Percentiles rank a stretch among this genome's conserved stretches.
Evolutionary conservation across 2,329 filamentous ascomycete genomes (phyloP).

Genomic region (Eutypa lata): DNA sequence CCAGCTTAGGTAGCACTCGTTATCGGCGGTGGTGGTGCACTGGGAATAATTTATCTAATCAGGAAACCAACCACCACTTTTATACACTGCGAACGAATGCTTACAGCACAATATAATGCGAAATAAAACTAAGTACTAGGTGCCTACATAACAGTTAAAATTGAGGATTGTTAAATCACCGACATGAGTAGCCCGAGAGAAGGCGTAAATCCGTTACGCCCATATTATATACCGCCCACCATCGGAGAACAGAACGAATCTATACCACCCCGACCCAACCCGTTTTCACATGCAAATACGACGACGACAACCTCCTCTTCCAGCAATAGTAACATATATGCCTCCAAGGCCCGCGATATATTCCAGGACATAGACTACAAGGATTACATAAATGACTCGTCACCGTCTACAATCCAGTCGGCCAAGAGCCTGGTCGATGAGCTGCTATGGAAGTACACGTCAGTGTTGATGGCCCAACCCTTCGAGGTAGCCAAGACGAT

Average conservation of each 20-base stretch:
- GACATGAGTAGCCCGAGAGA: constrained; percentile 46
- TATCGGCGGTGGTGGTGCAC: too few species aligned
- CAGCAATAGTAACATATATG: constrained; percentile 35
- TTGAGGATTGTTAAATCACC: constrained; percentile 8
- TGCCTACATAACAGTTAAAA: constrained; percentile 6
- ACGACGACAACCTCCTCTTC: constrained; percentile 19
- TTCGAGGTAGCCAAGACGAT: constrained; percentile 97
- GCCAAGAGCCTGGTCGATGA: constrained; percentile 77
- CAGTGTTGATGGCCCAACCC: constrained; percentile 84
- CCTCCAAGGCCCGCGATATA: constrained; percentile 73
- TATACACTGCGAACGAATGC: too few species aligned
- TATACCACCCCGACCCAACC: constrained; percentile 34
- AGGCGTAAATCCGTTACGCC: constrained; percentile 55
- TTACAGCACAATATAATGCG: background rate
- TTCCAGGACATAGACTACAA: constrained; percentile 90
- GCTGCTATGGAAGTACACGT: constrained; percentile 87
- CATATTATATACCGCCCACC: constrained; percentile 63
- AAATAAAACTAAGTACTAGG: background rate
- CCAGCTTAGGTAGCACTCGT: too few species aligned
- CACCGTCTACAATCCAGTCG: constrained; percentile 71
- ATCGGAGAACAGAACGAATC: constrained; percentile 54
- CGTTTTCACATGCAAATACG: constrained; percentile 44
- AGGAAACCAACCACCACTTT: too few species aligned
- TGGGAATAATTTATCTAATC: too few species aligned
- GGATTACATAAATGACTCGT: constrained; percentile 75